Conservation (phyloP, 176 grass and related monocot genomes). For the Alloteropsis semialata region DNA sequence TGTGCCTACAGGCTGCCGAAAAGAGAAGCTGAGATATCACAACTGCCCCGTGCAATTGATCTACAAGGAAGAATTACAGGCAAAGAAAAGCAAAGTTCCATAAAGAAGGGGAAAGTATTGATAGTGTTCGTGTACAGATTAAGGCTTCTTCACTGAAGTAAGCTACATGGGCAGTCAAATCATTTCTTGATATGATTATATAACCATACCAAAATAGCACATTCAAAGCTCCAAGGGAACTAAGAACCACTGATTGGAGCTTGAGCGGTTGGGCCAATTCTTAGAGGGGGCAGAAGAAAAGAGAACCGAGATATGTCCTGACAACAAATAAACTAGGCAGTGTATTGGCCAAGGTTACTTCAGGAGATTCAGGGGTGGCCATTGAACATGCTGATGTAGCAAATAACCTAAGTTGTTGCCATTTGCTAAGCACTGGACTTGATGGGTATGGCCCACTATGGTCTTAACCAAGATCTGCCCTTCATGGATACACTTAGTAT, state of each 20-base stretch:
- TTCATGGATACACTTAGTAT: background rate
- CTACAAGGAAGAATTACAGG: background rate
- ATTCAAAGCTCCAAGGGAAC: background rate
- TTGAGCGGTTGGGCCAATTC: no score
- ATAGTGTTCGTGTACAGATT: background rate
- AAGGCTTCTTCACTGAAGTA: background rate
- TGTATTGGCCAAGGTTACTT: no score
- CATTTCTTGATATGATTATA: background rate
- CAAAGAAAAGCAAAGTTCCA: background rate
- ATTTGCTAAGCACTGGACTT: no score
- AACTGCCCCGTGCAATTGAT: background rate
- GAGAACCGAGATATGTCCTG: no score
- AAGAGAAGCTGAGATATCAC: background rate
- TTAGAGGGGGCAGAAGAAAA: no score
- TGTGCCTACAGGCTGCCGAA: background rate
- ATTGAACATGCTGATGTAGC: no score
- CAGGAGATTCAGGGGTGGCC: no score
- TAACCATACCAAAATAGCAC: background rate
- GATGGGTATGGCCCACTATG: no score
- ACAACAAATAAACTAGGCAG: no score
- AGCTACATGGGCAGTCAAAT: background rate
- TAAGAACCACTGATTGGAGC: no score
- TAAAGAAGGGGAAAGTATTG: background rate
- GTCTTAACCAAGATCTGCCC: no score
- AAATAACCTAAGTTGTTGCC: no score